Percentiles rank a stretch among this genome's conserved stretches.
Conservation (phyloP, 208 protist genomes). For the Leishmania guyanensis region DNA sequence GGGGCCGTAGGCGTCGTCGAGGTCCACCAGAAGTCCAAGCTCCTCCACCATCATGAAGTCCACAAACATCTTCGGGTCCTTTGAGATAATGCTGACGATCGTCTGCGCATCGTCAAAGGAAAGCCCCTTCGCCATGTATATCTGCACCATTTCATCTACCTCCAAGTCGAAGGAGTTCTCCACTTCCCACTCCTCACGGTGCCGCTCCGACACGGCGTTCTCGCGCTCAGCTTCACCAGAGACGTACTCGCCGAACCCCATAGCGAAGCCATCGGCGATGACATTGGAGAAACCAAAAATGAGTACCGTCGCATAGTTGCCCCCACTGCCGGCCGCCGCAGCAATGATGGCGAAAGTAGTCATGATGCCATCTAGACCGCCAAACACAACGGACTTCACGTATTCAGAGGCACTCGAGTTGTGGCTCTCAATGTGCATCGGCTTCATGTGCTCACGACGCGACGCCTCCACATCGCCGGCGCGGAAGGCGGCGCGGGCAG, state of each 20-base stretch:
- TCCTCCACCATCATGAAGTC: constrained; percentile 96
- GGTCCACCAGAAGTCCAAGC: constrained; percentile 84
- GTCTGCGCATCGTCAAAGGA: constrained; percentile 85
- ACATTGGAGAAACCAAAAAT: constrained; percentile 95
- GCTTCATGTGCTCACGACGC: constrained; percentile 80
- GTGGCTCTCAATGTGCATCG: constrained; percentile 77
- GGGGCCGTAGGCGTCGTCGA: constrained; percentile 76
- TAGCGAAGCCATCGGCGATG: constrained; percentile 94
- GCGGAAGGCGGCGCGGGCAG: constrained; percentile 59
- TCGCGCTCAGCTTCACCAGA: constrained; percentile 92
- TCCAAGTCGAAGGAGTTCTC: constrained; percentile 94
- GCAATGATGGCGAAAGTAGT: constrained; percentile 96
- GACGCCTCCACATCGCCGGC: constrained; percentile 78
- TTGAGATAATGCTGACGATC: constrained; percentile 95
- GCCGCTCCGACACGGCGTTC: constrained; percentile 82
- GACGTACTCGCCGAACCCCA: constrained; percentile 96
- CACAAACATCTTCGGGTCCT: constrained; percentile 94
- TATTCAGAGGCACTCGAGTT: constrained; percentile 89
- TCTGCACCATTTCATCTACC: constrained; percentile 94
- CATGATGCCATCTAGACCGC: constrained; percentile 95
- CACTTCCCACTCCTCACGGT: constrained; percentile 94
- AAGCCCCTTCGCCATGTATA: constrained; percentile 94
- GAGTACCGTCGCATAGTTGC: constrained; percentile 78
- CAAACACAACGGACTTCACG: constrained; percentile 95
- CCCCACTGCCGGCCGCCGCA: constrained; percentile 87